phyloP scores from a whole-genome alignment of 2,329 filamentous ascomycete species.

The Myriosclerotinia scirpicola region DNA sequence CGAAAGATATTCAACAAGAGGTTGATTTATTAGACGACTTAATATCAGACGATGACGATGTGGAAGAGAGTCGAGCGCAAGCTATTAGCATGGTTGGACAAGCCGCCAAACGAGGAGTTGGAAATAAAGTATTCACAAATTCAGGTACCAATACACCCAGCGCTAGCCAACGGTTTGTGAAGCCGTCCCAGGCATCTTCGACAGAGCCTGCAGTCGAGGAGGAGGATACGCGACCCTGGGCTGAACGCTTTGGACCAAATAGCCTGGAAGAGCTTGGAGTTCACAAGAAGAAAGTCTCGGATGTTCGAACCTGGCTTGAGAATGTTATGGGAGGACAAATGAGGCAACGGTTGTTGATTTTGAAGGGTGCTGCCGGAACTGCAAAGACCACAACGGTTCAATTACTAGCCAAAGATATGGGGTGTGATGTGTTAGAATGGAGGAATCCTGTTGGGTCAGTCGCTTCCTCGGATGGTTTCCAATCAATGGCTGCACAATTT shows the following conservation, averaged over 20 bases:
- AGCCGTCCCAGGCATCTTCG: conserved; percentile 42
- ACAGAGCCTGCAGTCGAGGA: conserved; percentile 35
- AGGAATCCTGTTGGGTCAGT: conserved; percentile 70
- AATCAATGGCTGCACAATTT: conserved; percentile 77
- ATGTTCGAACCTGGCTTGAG: conserved; percentile 81
- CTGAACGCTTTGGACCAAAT: conserved; percentile 75
- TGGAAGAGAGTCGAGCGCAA: conserved; percentile 50
- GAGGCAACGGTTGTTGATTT: conserved; percentile 72
- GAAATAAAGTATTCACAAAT: conserved; percentile 38
- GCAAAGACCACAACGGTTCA: conserved; percentile 89
- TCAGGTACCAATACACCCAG: conserved; percentile 32
- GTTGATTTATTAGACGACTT: conserved; percentile 43
- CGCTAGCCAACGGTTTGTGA: conserved; percentile 54
- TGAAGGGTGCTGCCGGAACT: conserved; percentile 88
- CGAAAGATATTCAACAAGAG: conserved; percentile 53
- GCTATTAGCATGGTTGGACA: conserved; percentile 56
- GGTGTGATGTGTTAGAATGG: conserved; percentile 82
- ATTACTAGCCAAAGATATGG: conserved; percentile 75
- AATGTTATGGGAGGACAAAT: conserved; percentile 65
- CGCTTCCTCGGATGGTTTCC: conserved; percentile 59
- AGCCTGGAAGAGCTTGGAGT: conserved; percentile 84
- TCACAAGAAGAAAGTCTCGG: conserved; percentile 88
- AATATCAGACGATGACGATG: conserved; percentile 61
- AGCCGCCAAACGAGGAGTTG: conserved; percentile 55
- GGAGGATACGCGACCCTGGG: conserved; percentile 75